Base-by-base conservation (phyloP, 495 filamentous ascomycete species). In the Friedmanniomyces simplex region DNA sequence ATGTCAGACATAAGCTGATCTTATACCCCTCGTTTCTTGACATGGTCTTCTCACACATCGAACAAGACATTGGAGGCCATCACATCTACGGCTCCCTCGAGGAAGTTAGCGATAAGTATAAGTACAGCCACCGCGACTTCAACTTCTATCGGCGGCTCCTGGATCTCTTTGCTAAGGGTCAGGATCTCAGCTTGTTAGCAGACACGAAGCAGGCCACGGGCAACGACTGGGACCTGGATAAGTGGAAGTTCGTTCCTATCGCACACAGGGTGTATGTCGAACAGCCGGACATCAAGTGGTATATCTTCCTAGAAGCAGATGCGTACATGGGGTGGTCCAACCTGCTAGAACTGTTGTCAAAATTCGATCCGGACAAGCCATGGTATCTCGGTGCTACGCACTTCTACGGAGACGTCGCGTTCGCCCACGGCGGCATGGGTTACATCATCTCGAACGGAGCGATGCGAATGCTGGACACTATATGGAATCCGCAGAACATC, bases 181-280 rank as follows among this genome's bases (percentile, higher is more conserved):
- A 86, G 66, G 85, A 85, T 63, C 69, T 86, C 7, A 80, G 81
- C 3, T 82, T 85, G 75, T 74, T 85, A 59, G 73, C 80, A 46
- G 22, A 20, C 54, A 50, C 41, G 12, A 76, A 75, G 61, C 63
- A 67, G 34, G 26, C 24, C 20, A 16, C 24, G 21, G 39, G 52
- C 16, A 24, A 49, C 21, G 84, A 77, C 22, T 87, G 83, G 83
- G 76, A 74, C 55, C 72, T 86, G 14, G 83, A 87, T 67, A 85
- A 84, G 65, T 86, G 80, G 74, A 87, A 86, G 67, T 85, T 85
- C 64, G 69, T 87, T 7, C 81, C 82, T 2, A 84, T 85, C 74
- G 74, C 85, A 60, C 74, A 81, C 46, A 36, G 21, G 28, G 47
- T 50, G 25, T 76, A 76, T 61, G 61, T 67, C 32, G 67, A 72